Evolutionary conservation across 441 rosid genomes (phyloP).

Genomic region (Adansonia rubrostipa): DNA sequence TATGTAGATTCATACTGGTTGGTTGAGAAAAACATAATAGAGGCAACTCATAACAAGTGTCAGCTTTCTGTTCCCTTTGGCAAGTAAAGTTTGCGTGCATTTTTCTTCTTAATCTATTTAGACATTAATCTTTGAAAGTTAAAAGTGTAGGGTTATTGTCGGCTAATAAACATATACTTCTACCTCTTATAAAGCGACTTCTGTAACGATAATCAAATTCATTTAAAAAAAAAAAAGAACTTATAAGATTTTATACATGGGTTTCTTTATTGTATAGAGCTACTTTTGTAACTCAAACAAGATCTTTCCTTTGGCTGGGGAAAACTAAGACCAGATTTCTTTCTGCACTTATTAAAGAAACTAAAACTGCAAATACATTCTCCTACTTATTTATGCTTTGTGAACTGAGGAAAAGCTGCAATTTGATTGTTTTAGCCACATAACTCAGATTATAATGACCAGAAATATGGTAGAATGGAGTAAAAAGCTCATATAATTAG

Average conservation of each 20-base stretch:
- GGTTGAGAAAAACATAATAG: conserved; percentile 13
- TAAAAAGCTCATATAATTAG: too few species aligned
- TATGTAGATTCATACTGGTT: background rate
- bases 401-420: background rate
- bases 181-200: background rate
- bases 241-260: background rate
- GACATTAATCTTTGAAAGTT: background rate
- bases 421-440: background rate
- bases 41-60: background rate
- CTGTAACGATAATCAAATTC: background rate
- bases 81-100: background rate
- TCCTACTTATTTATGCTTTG: background rate
- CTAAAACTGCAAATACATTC: background rate
- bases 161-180: background rate
- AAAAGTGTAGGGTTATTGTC: background rate
- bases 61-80: background rate
- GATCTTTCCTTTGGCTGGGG: background rate
- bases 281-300: background rate
- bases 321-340: background rate
- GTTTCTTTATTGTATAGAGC: background rate
- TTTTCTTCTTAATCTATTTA: background rate
- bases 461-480: background rate
- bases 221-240: background rate
- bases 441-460: background rate
- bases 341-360: background rate